phyloP scores from a whole-genome alignment of 148 eudicot genomes.

The Rhododendron ferrugineum region DNA sequence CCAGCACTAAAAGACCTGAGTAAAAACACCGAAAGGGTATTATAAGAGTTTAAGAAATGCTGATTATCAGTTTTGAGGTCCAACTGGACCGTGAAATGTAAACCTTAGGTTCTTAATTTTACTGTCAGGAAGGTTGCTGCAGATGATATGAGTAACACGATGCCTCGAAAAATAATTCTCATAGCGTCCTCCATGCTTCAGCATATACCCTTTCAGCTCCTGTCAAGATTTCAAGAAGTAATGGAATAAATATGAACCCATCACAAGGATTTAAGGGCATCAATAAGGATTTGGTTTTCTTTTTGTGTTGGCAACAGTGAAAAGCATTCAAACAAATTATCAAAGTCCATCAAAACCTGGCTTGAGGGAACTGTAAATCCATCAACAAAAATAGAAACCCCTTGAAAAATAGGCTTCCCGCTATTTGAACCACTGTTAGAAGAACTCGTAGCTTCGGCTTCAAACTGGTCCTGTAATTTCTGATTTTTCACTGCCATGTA shows the following conservation, averaged over 20 bases:
- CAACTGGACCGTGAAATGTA: background rate
- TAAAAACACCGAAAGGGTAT: slow-evolving; percentile 5
- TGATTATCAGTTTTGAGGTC: background rate
- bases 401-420: slow-evolving; percentile 55
- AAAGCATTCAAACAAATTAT: background rate
- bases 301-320: background rate
- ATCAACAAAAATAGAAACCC: slow-evolving; percentile 90
- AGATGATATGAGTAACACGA: slow-evolving; percentile 82
- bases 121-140: slow-evolving; percentile 89
- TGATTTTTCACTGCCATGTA: slow-evolving; percentile 90
- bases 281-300: background rate
- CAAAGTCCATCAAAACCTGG: slow-evolving; percentile 46
- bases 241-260: background rate
- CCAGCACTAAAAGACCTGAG: slow-evolving; percentile 89
- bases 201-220: slow-evolving; percentile 85
- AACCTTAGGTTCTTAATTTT: slow-evolving; percentile 90
- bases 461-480: slow-evolving; percentile 80
- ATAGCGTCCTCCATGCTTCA: slow-evolving; percentile 83
- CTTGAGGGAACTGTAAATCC: slow-evolving; percentile 90
- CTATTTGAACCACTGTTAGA: slow-evolving; percentile 42
- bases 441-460: slow-evolving; percentile 79
- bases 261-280: background rate
- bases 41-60: background rate
- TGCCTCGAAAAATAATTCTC: slow-evolving; percentile 94
- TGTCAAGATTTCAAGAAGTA: slow-evolving; percentile 12